Evolutionary conservation across 306 rosid genomes (phyloP), one percentile per base, ranked within the genome.

Genomic region (Sicyos edulis): DNA sequence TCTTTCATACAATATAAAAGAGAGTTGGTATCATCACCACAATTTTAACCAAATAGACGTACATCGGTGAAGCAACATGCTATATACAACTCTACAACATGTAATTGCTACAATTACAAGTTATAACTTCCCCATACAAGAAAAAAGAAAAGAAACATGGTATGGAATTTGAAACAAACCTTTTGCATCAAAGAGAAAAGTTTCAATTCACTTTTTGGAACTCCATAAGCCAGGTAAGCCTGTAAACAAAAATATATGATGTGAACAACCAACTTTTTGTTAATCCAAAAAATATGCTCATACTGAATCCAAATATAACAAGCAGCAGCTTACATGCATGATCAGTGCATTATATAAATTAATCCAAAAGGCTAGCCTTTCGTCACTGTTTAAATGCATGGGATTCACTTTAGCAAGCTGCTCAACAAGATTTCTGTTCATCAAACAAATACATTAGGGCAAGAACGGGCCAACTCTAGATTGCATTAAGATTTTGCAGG

Each of bases 141-240:
- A 7, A 65, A 74, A 60, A 6, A 44, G 37, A 26, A 55, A 21
- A 20, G 0, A 72, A 55, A 37, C 45, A 54, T 17, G 12, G 58
- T 45, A 45, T 17, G 57, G 61, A 16, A 22, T 61, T 70, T 45
- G 55, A 79, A 68, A 73, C 49, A 42, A 63, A 86, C 95, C 91
- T 88, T 88, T 81, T 88, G 95, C 95, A 84, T 76, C 75, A 88
- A 83, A 73, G 89, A 88, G 82, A 88, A 88, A 53, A 88, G 81
- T 78, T 88, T 88, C 76, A 88, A 81, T 69, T 88, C 95, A 77
- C 88, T 86, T 80, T 84, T 84, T 40, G 95, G 95, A 76, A 88
- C 95, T 78, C 95, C 95, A 76, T 88, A 88, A 17, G 95, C 95
- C 75, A 88, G 82, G 75, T 88, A 88, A 75, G 95, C 95, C 95